A percentile compares a stretch with the other conserved stretches of the same genome.
These are phyloP conservation scores for Chiua virens DNA, from an alignment of 768 basidiomycete species.

Conservation along the genomic window DNA sequence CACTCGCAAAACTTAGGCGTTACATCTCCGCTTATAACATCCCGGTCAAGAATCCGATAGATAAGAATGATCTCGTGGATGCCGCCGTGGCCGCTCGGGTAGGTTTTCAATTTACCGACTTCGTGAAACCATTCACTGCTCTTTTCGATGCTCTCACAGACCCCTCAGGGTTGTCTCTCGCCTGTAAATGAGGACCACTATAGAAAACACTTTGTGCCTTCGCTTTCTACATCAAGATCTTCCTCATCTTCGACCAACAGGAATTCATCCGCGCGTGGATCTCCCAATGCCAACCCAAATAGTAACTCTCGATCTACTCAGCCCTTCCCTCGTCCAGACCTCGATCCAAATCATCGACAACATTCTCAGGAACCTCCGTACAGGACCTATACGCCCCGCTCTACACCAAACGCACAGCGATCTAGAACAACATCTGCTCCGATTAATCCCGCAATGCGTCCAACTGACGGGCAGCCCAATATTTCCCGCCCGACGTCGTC, in stretches of 20 bases:
- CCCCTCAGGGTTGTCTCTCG: constrained; percentile 59
- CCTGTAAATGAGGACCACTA: constrained; percentile 55
- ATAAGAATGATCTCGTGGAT: constrained; percentile 79
- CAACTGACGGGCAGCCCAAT: background rate
- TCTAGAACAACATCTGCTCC: constrained; percentile 25
- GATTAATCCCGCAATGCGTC: constrained; percentile 8
- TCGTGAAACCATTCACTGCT: background rate
- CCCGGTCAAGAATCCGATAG: constrained; percentile 57
- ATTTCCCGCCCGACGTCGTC: constrained; percentile 20
- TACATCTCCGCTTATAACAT: constrained; percentile 75
- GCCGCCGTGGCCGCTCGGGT: constrained; percentile 54
- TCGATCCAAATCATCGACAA: constrained; percentile 46
- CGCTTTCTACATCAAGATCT: constrained; percentile 7
- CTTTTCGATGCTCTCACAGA: constrained; percentile 35
- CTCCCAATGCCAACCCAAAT: constrained; percentile 3
- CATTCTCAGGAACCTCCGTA: constrained; percentile 18
- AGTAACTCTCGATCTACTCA: constrained; percentile 26
- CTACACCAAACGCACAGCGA: constrained; percentile 11
- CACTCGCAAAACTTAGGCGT: constrained; percentile 62
- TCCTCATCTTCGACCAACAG: constrained; percentile 17
- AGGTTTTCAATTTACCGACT: constrained; percentile 22
- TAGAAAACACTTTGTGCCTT: constrained; percentile 30
- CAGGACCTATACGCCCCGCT: constrained; percentile 17
- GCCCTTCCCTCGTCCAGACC: constrained; percentile 63
- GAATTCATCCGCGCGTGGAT: constrained; percentile 12